Percentiles rank a stretch among this genome's conserved stretches.
Evolutionary conservation across 2,329 filamentous ascomycete genomes (phyloP).

Genomic region (Sporothrix globosa): DNA sequence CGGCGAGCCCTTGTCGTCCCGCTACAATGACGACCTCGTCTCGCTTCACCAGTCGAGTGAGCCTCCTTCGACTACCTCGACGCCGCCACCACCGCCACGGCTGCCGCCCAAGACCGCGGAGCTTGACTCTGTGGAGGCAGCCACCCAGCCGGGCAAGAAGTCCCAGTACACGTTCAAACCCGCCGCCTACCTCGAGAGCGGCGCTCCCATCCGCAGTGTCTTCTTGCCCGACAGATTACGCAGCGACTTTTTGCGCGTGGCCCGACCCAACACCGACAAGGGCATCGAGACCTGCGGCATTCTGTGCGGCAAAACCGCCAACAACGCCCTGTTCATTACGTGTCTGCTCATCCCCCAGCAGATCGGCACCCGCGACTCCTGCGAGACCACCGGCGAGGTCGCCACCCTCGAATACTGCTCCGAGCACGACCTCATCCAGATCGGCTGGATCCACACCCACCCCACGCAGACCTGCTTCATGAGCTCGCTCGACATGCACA

Average conservation of each 20-base stretch:
- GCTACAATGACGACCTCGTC: slow-evolving; percentile 21
- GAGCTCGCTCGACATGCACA: slow-evolving; percentile 91
- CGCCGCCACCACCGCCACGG: slow-evolving; percentile 40
- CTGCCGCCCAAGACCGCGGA: slow-evolving; percentile 17
- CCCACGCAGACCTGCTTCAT: slow-evolving; percentile 97
- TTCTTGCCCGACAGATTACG: slow-evolving; percentile 82
- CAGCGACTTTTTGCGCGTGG: slow-evolving; percentile 71
- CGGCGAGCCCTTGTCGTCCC: neutral
- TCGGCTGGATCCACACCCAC: slow-evolving; percentile 98
- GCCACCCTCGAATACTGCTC: slow-evolving; percentile 89
- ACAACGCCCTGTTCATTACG: slow-evolving; percentile 90
- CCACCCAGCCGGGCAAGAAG: slow-evolving; percentile 42
- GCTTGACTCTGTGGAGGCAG: slow-evolving; percentile 18
- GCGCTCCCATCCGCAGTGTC: slow-evolving; percentile 80
- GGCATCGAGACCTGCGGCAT: slow-evolving; percentile 96
- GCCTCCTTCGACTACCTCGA: neutral
- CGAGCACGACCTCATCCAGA: slow-evolving; percentile 76
- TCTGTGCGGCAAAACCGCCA: slow-evolving; percentile 84
- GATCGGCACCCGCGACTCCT: slow-evolving; percentile 86
- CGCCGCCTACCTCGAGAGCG: slow-evolving; percentile 86
- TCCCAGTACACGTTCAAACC: slow-evolving; percentile 77
- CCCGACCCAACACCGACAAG: slow-evolving; percentile 72
- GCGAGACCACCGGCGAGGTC: slow-evolving; percentile 87
- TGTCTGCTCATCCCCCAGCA: slow-evolving; percentile 90
- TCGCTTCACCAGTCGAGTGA: slow-evolving; percentile 19